Conservation (phyloP, 768 basidiomycete genomes). For the Lenzites betulinus region DNA sequence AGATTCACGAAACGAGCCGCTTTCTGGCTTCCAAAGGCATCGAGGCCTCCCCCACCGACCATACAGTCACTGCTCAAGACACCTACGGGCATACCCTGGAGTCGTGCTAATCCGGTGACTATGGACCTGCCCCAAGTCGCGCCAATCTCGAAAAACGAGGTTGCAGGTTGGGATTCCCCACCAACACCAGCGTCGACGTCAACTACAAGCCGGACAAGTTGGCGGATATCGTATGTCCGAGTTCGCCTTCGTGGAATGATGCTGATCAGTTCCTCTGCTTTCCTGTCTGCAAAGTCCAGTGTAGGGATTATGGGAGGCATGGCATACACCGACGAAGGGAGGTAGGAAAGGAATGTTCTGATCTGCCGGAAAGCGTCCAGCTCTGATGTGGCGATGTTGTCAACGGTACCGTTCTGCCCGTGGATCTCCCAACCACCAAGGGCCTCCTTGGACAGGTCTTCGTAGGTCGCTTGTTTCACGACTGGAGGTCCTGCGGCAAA, state of each 20-base stretch:
- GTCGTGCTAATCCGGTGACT: conserved; percentile 17
- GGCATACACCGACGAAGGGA: conserved; percentile 14
- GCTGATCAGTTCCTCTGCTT: conserved; percentile 18
- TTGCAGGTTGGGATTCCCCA: not conserved
- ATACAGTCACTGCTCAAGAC: conserved; percentile 21
- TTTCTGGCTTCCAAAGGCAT: conserved; percentile 20
- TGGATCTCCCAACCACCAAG: conserved; percentile 23
- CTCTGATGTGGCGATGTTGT: conserved; percentile 20
- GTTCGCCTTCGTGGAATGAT: conserved; percentile 20
- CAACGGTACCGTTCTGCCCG: conserved; percentile 20
- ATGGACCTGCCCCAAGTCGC: conserved; percentile 17
- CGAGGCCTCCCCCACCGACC: conserved; percentile 16
- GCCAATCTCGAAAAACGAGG: conserved; percentile 23
- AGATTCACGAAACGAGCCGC: conserved; percentile 22
- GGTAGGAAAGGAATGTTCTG: conserved; percentile 18
- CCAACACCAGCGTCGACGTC: not conserved
- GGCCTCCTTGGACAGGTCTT: conserved; percentile 21
- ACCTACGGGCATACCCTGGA: conserved; percentile 15
- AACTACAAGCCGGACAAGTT: conserved; percentile 13
- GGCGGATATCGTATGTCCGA: conserved; percentile 17
- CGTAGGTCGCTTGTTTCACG: conserved; percentile 23
- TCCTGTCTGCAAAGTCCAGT: conserved; percentile 6
- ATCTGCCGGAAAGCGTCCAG: conserved; percentile 19
- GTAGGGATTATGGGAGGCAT: conserved; percentile 6
- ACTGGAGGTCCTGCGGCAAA: conserved; percentile 24